Percentiles rank a stretch among this genome's conserved stretches.
These are phyloP conservation scores for Dysphania ambrosioides DNA, from an alignment of 148 eudicot species.

Conservation along the genomic window DNA sequence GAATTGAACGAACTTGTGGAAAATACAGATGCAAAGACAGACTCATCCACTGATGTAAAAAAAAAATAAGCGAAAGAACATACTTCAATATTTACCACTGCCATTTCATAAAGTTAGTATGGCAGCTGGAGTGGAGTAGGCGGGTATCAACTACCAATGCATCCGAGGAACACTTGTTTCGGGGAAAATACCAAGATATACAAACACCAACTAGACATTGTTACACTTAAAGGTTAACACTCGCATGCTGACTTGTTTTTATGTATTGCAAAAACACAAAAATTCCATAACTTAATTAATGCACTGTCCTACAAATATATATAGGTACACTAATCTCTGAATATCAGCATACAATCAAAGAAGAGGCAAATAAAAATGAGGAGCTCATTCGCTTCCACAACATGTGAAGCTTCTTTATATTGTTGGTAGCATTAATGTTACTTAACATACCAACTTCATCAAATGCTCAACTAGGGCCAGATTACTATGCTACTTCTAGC, in stretches of 20 bases:
- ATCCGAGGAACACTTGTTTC: not conserved
- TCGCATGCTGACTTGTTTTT: no score
- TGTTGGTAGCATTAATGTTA: not conserved
- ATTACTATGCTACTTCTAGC: not conserved
- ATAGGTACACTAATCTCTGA: not conserved
- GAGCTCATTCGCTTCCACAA: not conserved
- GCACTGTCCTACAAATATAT: not conserved
- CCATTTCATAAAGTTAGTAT: no score
- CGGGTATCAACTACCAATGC: no score
- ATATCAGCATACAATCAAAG: not conserved
- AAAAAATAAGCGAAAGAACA: no score
- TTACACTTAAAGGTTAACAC: not conserved
- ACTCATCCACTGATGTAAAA: no score
- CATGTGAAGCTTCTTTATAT: not conserved
- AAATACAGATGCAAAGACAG: no score
- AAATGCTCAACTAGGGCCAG: not conserved
- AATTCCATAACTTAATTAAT: not conserved
- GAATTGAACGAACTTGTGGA: no score
- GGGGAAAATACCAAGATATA: not conserved
- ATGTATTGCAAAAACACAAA: not conserved
- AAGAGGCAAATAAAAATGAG: not conserved
- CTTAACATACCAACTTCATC: not conserved
- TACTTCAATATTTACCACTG: no score
- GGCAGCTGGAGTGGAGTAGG: no score
- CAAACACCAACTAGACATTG: not conserved